A percentile compares a stretch with the other conserved stretches of the same genome.
These are phyloP conservation scores for Solanum rostratum DNA, from an alignment of 257 asterid genomes.

Conservation along the genomic window DNA sequence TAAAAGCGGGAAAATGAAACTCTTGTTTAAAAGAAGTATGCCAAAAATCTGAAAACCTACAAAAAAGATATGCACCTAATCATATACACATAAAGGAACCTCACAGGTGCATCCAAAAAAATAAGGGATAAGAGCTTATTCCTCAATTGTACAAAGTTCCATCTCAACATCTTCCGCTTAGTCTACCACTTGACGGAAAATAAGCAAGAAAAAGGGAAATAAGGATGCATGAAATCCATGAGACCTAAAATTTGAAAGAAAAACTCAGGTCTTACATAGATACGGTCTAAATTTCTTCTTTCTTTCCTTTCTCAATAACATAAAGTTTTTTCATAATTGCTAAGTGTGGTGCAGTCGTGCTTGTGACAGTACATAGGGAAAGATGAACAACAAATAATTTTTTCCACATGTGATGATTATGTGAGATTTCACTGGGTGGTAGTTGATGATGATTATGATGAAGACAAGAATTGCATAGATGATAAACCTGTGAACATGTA, in stretches of 20 bases:
- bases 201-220: not conserved
- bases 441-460: not conserved
- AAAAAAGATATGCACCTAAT: not conserved
- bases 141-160: not conserved
- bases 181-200: slow-evolving; percentile 2
- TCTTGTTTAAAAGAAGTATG: not conserved
- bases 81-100: not conserved
- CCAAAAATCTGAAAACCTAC: not conserved
- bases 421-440: no score
- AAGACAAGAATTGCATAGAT: not conserved
- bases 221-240: not conserved
- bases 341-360: not conserved
- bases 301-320: not conserved
- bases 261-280: not conserved
- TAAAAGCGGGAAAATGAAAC: not conserved
- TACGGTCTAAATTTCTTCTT: not conserved
- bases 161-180: not conserved
- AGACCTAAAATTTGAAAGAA: not conserved
- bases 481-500: not conserved
- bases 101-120: not conserved
- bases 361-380: not conserved
- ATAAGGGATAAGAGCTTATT: not conserved
- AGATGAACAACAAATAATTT: not conserved
- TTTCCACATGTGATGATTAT: not conserved
- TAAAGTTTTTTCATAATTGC: not conserved